These are phyloP conservation scores for Rehmannia glutinosa DNA, from an alignment of 257 asterid genomes.

Conservation along the genomic window DNA sequence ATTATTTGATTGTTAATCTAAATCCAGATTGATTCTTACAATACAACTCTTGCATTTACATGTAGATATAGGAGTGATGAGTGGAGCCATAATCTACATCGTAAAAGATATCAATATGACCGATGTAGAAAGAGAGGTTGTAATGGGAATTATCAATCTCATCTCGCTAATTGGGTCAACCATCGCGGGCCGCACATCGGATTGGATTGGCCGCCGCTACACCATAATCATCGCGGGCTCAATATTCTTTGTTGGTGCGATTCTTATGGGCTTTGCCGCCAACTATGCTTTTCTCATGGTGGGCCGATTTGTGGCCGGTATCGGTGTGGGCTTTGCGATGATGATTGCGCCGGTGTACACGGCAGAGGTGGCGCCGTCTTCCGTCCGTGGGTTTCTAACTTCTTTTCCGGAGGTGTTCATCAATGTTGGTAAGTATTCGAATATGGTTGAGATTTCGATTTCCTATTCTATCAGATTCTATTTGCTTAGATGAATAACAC, in stretches of 20 bases:
- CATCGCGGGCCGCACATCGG: conserved; percentile 88
- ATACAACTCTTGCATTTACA: too few relatives aligned
- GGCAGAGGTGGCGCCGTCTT: conserved; percentile 93
- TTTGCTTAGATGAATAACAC: too few relatives aligned
- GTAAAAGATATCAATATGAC: conserved; percentile 28
- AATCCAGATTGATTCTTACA: too few relatives aligned
- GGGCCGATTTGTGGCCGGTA: conserved; percentile 80
- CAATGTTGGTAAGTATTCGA: conserved; percentile 51
- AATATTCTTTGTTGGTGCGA: conserved; percentile 79
- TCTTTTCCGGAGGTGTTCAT: conserved; percentile 96
- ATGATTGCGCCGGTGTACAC: conserved; percentile 97
- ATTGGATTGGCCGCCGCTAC: conserved; percentile 81
- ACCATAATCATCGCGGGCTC: conserved; percentile 79
- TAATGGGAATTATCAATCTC: conserved; percentile 65
- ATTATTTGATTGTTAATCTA: too few relatives aligned
- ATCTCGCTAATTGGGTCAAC: conserved; percentile 78
- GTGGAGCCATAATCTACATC: conserved; percentile 81
- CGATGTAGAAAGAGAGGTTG: conserved; percentile 44
- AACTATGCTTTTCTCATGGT: conserved; percentile 75
- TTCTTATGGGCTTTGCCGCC: conserved; percentile 87
- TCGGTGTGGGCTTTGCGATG: conserved; percentile 90
- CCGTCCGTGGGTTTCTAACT: conserved; percentile 80
- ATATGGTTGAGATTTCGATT: too few relatives aligned
- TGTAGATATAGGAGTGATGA: conserved; percentile 95
- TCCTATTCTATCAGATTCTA: too few relatives aligned